Conservation (phyloP, 495 filamentous ascomycete species). For the Jackrogersella minutella region DNA sequence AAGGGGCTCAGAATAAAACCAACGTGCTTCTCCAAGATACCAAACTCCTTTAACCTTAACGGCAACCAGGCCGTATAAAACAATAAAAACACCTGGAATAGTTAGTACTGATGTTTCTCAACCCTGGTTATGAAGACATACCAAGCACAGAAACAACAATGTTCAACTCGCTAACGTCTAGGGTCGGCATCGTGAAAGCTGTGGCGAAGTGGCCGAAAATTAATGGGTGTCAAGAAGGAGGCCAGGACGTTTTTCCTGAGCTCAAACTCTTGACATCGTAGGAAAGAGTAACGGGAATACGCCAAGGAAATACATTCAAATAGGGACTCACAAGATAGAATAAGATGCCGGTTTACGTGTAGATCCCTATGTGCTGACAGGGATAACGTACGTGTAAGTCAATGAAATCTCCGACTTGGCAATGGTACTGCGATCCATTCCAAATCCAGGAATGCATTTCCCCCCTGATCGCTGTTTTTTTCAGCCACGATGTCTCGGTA, state of each 20-base stretch:
- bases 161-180: conserved; percentile 63
- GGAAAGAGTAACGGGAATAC: conserved; percentile 1
- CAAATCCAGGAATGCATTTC: conserved; percentile 34
- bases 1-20: conserved; percentile 25
- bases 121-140: conserved; percentile 36
- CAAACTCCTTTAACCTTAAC: conserved; percentile 61
- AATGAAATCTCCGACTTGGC: conserved; percentile 40
- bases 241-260: not conserved
- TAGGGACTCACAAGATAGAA: not conserved
- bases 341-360: conserved; percentile 25
- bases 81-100: conserved; percentile 46
- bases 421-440: conserved; percentile 31
- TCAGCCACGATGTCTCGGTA: conserved; percentile 33
- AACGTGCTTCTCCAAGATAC: conserved; percentile 67
- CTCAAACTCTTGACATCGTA: not conserved
- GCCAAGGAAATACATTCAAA: conserved; percentile 35
- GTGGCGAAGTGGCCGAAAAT: not conserved
- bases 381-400: conserved; percentile 34
- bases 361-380: conserved; percentile 33
- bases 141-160: conserved; percentile 56
- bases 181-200: conserved; percentile 52
- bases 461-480: conserved; percentile 8
- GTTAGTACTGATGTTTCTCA: not conserved
- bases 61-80: conserved; percentile 59
- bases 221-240: not conserved